Evolutionary conservation across 2,329 filamentous ascomycete species (phyloP).

Genomic region (Onygena corvina): DNA sequence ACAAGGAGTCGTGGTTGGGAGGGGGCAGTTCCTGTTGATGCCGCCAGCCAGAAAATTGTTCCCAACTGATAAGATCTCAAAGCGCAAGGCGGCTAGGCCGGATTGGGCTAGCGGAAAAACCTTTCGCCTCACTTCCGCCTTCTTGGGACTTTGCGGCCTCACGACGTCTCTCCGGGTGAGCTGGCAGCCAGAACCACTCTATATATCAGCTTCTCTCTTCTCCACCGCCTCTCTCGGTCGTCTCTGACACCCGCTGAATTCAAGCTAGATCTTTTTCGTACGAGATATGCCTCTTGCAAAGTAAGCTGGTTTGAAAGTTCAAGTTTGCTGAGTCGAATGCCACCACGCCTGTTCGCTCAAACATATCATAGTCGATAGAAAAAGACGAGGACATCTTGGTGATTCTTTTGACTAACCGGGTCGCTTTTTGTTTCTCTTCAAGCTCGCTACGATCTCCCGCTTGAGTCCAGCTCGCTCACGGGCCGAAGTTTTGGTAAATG

Average conservation of each 20-base stretch:
- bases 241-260: background rate
- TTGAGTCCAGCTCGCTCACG: background rate
- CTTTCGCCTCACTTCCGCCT: background rate
- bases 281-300: conserved; percentile 9
- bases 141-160: no score
- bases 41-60: background rate
- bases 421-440: conserved; percentile 10
- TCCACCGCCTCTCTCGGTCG: background rate
- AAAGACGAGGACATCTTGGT: conserved; percentile 5
- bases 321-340: conserved; percentile 8
- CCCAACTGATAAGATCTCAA: background rate
- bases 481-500: conserved; percentile 25
- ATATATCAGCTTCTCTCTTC: background rate
- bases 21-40: background rate
- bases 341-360: conserved; percentile 13
- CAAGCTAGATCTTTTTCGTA: background rate
- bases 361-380: conserved; percentile 7
- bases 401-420: conserved; percentile 27
- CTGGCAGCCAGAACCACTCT: no score
- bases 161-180: no score
- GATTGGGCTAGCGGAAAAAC: background rate
- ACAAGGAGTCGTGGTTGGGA: background rate
- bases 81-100: background rate
- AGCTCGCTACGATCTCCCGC: conserved; percentile 11
- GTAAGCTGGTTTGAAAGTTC: conserved; percentile 20